Conservation (phyloP, 768 basidiomycete genomes). For the Termitomyces sp. region DNA sequence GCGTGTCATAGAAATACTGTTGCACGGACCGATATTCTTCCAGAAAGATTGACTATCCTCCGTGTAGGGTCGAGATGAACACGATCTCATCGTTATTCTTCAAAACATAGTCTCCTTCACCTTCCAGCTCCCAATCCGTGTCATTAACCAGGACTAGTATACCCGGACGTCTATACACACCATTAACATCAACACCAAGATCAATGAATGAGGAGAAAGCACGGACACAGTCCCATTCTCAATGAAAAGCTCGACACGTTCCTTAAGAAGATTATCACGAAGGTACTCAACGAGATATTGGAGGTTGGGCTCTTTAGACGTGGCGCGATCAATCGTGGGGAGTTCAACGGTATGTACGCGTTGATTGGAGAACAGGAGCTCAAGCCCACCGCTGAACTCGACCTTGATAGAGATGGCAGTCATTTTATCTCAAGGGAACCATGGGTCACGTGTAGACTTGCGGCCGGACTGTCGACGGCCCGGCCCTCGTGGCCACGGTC, state of each 20-base stretch:
- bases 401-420: conserved; percentile 44
- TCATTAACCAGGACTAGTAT: conserved; percentile 97
- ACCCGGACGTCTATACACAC: conserved; percentile 70
- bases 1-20: background rate
- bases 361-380: conserved; percentile 73
- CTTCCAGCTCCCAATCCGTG: conserved; percentile 97
- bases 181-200: background rate
- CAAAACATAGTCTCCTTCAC: conserved; percentile 81
- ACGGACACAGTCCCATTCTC: conserved; percentile 84
- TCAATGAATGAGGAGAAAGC: background rate
- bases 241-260: conserved; percentile 84
- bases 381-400: conserved; percentile 83
- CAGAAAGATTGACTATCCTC: conserved; percentile 49
- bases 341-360: conserved; percentile 53
- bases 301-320: conserved; percentile 42
- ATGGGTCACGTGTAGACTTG: background rate
- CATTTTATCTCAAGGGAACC: conserved; percentile 1
- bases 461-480: no score
- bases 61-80: conserved; percentile 95
- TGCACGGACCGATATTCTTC: background rate
- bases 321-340: conserved; percentile 27
- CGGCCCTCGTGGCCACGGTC: no score
- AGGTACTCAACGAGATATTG: conserved; percentile 77
- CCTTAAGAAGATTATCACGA: conserved; percentile 70
- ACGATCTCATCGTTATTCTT: conserved; percentile 84